A percentile compares a stretch with the other conserved stretches of the same genome.
phyloP scores from a whole-genome alignment of 1,284 basidiomycete species.

The Rhodotorula sp. region DNA sequence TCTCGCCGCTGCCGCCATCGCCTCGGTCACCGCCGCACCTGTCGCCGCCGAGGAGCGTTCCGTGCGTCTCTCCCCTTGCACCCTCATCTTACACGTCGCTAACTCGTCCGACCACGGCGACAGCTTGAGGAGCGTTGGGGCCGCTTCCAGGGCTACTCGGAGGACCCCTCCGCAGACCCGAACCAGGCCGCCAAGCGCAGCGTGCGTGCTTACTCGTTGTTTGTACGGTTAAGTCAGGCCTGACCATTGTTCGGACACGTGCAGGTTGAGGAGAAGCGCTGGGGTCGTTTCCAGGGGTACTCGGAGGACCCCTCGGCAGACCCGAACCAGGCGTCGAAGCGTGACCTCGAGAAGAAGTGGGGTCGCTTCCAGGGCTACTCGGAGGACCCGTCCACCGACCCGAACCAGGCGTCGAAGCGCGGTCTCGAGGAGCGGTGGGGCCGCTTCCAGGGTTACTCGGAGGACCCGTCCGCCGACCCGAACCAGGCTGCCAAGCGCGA shows the following conservation, averaged over 20 bases:
- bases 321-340: not conserved
- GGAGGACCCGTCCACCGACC: too few species aligned
- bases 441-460: too few species aligned
- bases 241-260: too few species aligned
- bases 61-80: not conserved
- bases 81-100: too few species aligned
- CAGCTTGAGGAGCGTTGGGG: not conserved
- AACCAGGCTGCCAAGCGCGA: not conserved
- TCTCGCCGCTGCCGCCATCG: constrained; percentile 12
- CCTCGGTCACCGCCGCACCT: constrained; percentile 11
- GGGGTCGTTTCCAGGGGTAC: not conserved
- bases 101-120: too few species aligned
- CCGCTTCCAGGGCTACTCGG: too few species aligned
- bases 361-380: not conserved
- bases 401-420: too few species aligned
- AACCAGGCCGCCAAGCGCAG: not conserved
- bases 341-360: not conserved
- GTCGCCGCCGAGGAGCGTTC: not conserved
- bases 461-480: not conserved
- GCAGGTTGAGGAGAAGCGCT: constrained; percentile 10
- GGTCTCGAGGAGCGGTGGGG: not conserved
- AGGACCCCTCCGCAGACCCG: not conserved
- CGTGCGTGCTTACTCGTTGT: not conserved
- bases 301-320: too few species aligned
- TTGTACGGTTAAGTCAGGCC: too few species aligned